These are phyloP conservation scores for Lithocarpus polystachyus DNA, from an alignment of 306 rosid species.

Conservation along the genomic window DNA sequence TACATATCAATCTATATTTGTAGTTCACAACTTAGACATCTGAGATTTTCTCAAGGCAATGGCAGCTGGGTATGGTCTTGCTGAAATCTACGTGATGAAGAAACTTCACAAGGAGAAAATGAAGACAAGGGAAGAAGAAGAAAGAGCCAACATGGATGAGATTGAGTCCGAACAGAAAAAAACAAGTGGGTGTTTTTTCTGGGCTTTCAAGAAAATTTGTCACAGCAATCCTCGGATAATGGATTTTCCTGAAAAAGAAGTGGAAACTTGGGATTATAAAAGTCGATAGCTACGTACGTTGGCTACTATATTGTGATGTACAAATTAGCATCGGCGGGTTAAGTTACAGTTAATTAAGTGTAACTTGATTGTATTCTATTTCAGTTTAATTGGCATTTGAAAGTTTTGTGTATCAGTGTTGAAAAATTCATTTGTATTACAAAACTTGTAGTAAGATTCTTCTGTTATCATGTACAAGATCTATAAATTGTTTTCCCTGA, in stretches of 20 bases:
- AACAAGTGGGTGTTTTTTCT: slow-evolving; percentile 42
- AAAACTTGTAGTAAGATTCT: too few species aligned
- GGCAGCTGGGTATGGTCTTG: slow-evolving; percentile 20
- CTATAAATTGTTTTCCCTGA: too few species aligned
- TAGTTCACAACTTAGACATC: too few species aligned
- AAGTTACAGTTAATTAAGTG: not conserved
- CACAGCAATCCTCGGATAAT: not conserved
- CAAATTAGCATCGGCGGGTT: not conserved
- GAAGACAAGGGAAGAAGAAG: slow-evolving; percentile 27
- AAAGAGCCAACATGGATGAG: slow-evolving; percentile 5
- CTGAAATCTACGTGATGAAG: slow-evolving; percentile 40
- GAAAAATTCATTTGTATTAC: too few species aligned
- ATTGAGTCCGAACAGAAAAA: not conserved
- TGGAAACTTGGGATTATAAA: not conserved
- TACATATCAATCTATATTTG: too few species aligned
- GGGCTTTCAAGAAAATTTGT: slow-evolving; percentile 22
- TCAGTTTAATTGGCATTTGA: too few species aligned
- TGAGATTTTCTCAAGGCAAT: not conserved
- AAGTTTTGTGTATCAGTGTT: too few species aligned
- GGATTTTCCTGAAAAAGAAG: not conserved
- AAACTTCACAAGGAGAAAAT: slow-evolving; percentile 42
- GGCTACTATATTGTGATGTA: not conserved
- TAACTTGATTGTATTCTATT: too few species aligned
- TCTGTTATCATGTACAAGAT: too few species aligned
- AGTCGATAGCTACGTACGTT: not conserved